phyloP scores from a whole-genome alignment of 345 rosid genomes.

The Populus simonii region DNA sequence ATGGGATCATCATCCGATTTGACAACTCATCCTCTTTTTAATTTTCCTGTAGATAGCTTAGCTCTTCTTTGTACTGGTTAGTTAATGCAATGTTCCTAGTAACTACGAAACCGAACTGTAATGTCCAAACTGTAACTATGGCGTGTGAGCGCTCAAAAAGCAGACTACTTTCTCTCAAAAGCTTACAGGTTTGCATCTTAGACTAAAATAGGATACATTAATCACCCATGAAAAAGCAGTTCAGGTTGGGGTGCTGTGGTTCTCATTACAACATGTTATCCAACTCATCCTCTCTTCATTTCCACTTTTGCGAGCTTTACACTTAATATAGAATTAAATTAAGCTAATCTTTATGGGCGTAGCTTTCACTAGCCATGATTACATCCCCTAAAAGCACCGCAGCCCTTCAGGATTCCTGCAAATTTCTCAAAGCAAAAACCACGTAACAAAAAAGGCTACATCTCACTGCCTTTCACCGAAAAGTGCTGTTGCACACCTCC shows the following conservation, averaged over 20 bases:
- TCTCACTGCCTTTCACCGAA: slow-evolving; percentile 54
- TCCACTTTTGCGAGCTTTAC: slow-evolving; percentile 29
- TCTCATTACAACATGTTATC: slow-evolving; percentile 28
- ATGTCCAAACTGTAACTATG: neutral
- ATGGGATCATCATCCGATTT: no score
- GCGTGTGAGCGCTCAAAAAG: neutral
- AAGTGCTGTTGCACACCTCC: slow-evolving; percentile 40
- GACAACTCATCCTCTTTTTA: neutral
- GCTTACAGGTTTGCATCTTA: neutral
- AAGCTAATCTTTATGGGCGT: slow-evolving; percentile 26
- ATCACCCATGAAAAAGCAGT: neutral
- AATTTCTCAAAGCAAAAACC: slow-evolving; percentile 24
- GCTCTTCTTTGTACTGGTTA: neutral
- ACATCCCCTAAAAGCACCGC: slow-evolving; percentile 49
- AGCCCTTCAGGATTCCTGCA: slow-evolving; percentile 56
- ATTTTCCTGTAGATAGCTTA: neutral
- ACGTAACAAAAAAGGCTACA: slow-evolving; percentile 10
- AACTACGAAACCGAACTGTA: neutral
- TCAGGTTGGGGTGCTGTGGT: slow-evolving; percentile 13
- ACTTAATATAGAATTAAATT: slow-evolving; percentile 28
- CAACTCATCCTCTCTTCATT: slow-evolving; percentile 34
- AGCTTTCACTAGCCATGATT: slow-evolving; percentile 47
- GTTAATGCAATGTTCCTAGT: neutral
- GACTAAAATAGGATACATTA: neutral
- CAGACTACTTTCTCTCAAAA: neutral